phyloP scores from a whole-genome alignment of 352 stramenopile genomes.

The Blastocystis sp. region DNA sequence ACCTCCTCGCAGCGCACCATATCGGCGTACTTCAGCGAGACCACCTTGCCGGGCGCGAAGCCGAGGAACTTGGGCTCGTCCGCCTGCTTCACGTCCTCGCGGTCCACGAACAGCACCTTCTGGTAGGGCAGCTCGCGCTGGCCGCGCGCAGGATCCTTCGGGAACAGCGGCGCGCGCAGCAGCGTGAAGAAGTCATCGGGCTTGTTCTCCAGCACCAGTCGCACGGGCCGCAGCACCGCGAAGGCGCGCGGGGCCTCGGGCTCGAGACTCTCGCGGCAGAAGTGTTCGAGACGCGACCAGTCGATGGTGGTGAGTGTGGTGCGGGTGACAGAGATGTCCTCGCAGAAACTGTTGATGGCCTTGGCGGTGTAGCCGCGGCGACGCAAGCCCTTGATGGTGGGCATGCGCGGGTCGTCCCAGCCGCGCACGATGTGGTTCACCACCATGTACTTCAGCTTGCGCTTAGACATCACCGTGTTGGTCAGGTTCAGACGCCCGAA shows the following conservation, averaged over 20 bases:
- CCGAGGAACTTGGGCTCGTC: conserved; percentile 77
- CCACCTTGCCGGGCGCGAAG: conserved; percentile 81
- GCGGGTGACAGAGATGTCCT: conserved; percentile 73
- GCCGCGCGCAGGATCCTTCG: conserved; percentile 59
- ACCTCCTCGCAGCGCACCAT: conserved; percentile 81
- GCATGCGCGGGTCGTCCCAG: conserved; percentile 93
- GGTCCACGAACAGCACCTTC: conserved; percentile 54
- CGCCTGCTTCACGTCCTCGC: conserved; percentile 48
- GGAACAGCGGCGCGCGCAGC: conserved; percentile 44
- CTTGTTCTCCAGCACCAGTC: conserved; percentile 69
- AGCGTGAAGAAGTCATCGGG: conserved; percentile 25
- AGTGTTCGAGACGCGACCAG: conserved; percentile 68
- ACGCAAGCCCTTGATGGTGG: conserved; percentile 83
- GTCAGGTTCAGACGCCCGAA: conserved; percentile 89
- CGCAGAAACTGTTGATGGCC: conserved; percentile 77
- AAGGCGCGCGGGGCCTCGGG: conserved; percentile 66
- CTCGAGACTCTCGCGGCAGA: conserved; percentile 69
- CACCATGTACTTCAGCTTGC: conserved; percentile 89
- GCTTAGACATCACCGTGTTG: conserved; percentile 94
- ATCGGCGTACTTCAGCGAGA: conserved; percentile 85
- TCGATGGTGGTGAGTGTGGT: conserved; percentile 71
- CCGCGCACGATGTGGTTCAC: conserved; percentile 66
- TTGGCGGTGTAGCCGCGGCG: conserved; percentile 73
- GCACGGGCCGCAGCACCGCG: conserved; percentile 70
- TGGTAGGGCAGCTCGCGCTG: conserved; percentile 54